A percentile compares a stretch with the other conserved stretches of the same genome.
Conservation (phyloP, 1,139 yeast species). For the Suhomyces bolitotheri region DNA sequence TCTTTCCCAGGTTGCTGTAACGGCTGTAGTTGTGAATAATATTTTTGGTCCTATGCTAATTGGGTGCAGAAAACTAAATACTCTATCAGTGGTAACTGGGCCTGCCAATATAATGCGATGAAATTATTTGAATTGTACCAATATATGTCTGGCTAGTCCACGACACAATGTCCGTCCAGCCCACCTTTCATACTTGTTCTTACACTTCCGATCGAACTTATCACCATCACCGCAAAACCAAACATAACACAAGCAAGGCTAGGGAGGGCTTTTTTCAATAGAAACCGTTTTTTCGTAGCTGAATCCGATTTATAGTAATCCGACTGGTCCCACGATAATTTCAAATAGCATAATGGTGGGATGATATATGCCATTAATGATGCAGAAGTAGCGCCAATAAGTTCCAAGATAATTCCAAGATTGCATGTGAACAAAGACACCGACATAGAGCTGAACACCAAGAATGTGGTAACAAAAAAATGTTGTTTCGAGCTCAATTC, state of each 20-base stretch:
- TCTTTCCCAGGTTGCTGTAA: too few relatives aligned
- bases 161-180: conserved; percentile 39
- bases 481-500: conserved; percentile 54
- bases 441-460: conserved; percentile 71
- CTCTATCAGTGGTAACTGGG: too few relatives aligned
- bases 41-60: too few relatives aligned
- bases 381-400: conserved; percentile 92
- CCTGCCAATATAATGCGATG: too few relatives aligned
- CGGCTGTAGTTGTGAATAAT: too few relatives aligned
- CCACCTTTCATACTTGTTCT: conserved; percentile 42
- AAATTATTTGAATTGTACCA: too few relatives aligned
- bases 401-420: conserved; percentile 82
- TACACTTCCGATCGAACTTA: conserved; percentile 76
- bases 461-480: conserved; percentile 60
- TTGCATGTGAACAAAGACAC: conserved; percentile 83
- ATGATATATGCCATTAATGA: conserved; percentile 88
- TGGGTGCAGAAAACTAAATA: too few relatives aligned
- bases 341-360: conserved; percentile 81
- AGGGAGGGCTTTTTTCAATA: conserved; percentile 44
- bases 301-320: conserved; percentile 39
- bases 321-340: conserved; percentile 54
- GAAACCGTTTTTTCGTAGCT: conserved; percentile 29
- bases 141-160: conserved; percentile 29
- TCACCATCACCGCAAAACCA: conserved; percentile 74
- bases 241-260: conserved; percentile 63